Conservation (phyloP, 2,329 filamentous ascomycete genomes). For the Trichoderma atrobrunneum region DNA sequence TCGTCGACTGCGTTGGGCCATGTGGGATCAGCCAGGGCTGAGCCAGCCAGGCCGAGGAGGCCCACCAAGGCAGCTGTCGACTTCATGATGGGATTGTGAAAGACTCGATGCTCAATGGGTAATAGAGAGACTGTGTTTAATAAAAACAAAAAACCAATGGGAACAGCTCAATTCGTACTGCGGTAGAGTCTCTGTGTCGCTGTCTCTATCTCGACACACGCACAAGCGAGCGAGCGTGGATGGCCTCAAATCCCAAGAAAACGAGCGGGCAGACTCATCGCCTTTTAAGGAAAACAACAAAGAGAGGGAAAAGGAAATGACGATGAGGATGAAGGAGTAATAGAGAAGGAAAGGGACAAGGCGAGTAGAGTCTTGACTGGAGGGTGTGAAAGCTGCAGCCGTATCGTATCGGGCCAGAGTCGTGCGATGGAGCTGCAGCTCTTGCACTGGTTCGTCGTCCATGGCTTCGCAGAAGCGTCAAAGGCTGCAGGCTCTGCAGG, state of each 20-base stretch:
- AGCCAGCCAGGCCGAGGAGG: slow-evolving; percentile 37
- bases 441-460: slow-evolving; percentile 2
- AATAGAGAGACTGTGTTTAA: not conserved
- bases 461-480: not conserved
- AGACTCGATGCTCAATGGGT: not conserved
- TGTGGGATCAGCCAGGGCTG: slow-evolving; percentile 48
- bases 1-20: slow-evolving; percentile 61
- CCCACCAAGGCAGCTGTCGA: slow-evolving; percentile 30
- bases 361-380: not conserved
- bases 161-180: not conserved
- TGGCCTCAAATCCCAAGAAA: not conserved
- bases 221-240: slow-evolving; percentile 4
- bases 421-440: slow-evolving; percentile 16
- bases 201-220: not conserved
- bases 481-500: not conserved
- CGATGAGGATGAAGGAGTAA: not conserved
- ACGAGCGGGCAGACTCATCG: not conserved
- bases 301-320: not conserved
- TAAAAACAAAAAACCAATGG: not conserved
- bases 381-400: slow-evolving; percentile 8
- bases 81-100: slow-evolving; percentile 23
- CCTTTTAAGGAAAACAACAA: not conserved
- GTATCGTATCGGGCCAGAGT: slow-evolving; percentile 13
- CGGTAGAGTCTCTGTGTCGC: not conserved
- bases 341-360: not conserved